Base-by-base conservation (phyloP, 2,329 filamentous ascomycete genomes). In the Stagonosporopsis cucurbitacearum region DNA sequence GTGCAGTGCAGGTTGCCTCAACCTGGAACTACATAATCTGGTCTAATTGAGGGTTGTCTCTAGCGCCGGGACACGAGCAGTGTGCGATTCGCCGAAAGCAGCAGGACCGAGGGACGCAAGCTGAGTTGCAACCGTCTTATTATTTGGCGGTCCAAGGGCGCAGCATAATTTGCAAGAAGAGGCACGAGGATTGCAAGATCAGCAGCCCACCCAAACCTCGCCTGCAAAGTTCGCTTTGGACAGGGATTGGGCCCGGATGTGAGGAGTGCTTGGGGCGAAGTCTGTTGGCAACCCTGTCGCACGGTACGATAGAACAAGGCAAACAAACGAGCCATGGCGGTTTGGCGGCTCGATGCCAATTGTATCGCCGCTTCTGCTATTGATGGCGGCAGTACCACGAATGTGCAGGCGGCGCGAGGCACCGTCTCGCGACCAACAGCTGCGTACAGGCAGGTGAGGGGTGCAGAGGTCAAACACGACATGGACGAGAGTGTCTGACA, bases 1-100 rank as follows among this genome's bases (percentile, higher is more conserved):
- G 70, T 73, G 71, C 67, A 66, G 71, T 74, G 70, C 70, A 73
- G 68, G 69, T 64, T 74, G 71, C 72, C 66, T 75, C 71, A 67
- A 71, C 67, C 67, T 69, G 69, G 65, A 72, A 66, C 63, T 51
- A 59, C 46, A 61, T 62, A 67, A 64, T 64, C 59, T 70, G 68
- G 65, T 60, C 61, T 62, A 48, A 42, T 50, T 50, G 52, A 58
- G 63, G 56, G 19, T 54, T 52, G 55, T 54, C 40, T 63, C 59
- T 68, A 64, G 63, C 61, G 59, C 50, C 60, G 62, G 63, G 56
- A 43, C 36, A 39, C 40, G 55, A 32, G 52, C 45, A 47, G 44
- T 39, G 50, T 52, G 51, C 67, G 64, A 72, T 73, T 73, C 42
- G 72, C 52, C 55, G 62, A 54, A 57, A 52, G 54, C 36, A 52